Conservation (phyloP, 371 early-diverging fungal genomes). For the Mucor mucedo region DNA sequence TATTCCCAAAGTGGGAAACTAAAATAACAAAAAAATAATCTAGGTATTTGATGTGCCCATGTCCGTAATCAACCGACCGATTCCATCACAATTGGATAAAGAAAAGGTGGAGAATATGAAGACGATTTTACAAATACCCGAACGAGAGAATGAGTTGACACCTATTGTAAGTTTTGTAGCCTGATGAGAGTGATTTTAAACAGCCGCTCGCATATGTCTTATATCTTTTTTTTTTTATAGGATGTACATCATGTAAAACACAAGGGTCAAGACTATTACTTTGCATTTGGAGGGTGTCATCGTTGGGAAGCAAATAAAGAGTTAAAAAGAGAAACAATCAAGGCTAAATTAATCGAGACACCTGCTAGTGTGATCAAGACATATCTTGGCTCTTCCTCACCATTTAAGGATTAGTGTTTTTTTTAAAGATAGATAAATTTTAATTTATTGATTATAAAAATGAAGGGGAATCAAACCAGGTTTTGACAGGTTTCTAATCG, state of each 20-base stretch:
- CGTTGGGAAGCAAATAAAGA: constrained; percentile 58
- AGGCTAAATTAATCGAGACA: constrained; percentile 48
- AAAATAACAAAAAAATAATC: not conserved
- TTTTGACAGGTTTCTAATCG: constrained; percentile 21
- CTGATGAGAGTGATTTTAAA: not conserved
- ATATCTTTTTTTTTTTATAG: constrained; percentile 16
- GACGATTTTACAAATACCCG: constrained; percentile 28
- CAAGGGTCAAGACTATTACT: constrained; percentile 51
- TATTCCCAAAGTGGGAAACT: too few relatives aligned
- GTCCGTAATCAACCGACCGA: constrained; percentile 48
- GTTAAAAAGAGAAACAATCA: constrained; percentile 41
- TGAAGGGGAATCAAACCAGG: not conserved
- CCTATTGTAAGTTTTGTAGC: constrained; percentile 39
- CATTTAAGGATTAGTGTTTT: constrained; percentile 33
- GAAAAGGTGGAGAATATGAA: constrained; percentile 51
- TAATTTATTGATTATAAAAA: too few relatives aligned
- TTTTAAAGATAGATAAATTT: not conserved
- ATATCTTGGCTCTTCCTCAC: constrained; percentile 48
- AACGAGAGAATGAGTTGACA: constrained; percentile 43
- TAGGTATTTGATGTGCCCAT: constrained; percentile 52
- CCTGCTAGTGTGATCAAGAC: constrained; percentile 47
- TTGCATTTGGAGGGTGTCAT: constrained; percentile 58
- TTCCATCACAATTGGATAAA: constrained; percentile 48
- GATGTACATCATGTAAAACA: constrained; percentile 49
- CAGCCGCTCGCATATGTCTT: not conserved